Evolutionary conservation across 108 stramenopile species (phyloP), one percentile per base, ranked within the genome.

Genomic region (Tribonema minus): DNA sequence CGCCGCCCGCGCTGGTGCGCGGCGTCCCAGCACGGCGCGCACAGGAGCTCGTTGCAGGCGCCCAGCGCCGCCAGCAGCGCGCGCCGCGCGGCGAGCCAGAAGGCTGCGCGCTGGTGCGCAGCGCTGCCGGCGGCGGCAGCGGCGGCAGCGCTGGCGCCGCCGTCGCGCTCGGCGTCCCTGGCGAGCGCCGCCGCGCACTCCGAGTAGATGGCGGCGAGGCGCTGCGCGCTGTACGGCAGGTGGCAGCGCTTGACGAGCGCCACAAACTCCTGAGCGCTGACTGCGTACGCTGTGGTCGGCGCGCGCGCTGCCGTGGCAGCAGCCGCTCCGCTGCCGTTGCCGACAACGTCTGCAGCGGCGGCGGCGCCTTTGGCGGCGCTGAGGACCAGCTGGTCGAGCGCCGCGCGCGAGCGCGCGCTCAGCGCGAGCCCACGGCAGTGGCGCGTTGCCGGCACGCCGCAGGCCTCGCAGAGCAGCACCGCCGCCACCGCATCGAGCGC

Each of bases 141-240:
- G 9, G 46, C 46, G 9, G 46, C 46, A 15, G 46, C 46, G 30
- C 5, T 4, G 64, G 34, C 12, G 3, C 31, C 0, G 64, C 35
- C 15, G 4, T n/a, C 28, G 64, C 30, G 32, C 6, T 60, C 59
- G 59, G 27, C 58, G 2, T 2, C 58, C 2, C 25, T 2, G 26
- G 9, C 58, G 58, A 15, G 3, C 20, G 9, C 26, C 2, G 31
- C 33, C 29, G 60, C 20, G 46, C 46, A 54, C 15, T 20, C 15
- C 20, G 46, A 15, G 71, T 3, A 30, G 9, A 58, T 15, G 29
- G 71, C 61, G 40, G 61, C 61, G 62, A 61, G 61, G 61, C 36
- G 72, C 61, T 32, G 68, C 41, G 40, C 58, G 70, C 72, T 27
- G 62, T 32, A 61, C 60, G 37, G 20, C 59, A 60, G 12, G 62